A percentile compares a stretch with the other conserved stretches of the same genome.
Conservation (phyloP, 352 stramenopile genomes). For the Phytophthora quininea region DNA sequence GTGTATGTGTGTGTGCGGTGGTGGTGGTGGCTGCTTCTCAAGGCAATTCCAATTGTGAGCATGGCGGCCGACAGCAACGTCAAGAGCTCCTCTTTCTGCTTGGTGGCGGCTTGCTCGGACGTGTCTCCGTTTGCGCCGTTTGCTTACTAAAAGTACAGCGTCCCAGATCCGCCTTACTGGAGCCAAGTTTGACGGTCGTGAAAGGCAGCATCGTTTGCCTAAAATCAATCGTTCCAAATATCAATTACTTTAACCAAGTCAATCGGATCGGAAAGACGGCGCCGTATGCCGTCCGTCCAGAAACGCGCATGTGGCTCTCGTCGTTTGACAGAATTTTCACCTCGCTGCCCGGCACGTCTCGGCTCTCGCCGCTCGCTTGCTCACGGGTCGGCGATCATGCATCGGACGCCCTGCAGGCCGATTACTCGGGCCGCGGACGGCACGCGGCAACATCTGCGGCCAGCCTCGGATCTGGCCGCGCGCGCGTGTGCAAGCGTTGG, state of each 20-base stretch:
- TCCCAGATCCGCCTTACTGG: neutral
- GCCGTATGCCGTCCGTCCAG: neutral
- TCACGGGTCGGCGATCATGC: neutral
- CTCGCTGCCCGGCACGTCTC: neutral
- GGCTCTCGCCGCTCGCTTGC: neutral
- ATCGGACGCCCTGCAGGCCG: neutral
- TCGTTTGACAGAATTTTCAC: neutral
- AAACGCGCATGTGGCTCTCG: neutral
- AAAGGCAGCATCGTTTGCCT: neutral
- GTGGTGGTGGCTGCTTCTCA: neutral
- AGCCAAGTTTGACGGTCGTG: neutral
- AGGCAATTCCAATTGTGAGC: neutral
- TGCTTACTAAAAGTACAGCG: neutral
- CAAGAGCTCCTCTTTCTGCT: neutral
- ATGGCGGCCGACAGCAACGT: neutral
- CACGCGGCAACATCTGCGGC: neutral
- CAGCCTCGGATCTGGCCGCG: neutral
- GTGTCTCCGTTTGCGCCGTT: neutral
- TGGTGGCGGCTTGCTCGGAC: neutral
- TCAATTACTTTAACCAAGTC: neutral
- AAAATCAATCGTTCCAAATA: too few relatives aligned
- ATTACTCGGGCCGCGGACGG: neutral
- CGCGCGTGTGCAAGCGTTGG: neutral
- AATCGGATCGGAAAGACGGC: neutral
- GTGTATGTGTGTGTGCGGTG: neutral